Evolutionary conservation across 768 basidiomycete genomes (phyloP).

Genomic region (Termitomyces sp.): DNA sequence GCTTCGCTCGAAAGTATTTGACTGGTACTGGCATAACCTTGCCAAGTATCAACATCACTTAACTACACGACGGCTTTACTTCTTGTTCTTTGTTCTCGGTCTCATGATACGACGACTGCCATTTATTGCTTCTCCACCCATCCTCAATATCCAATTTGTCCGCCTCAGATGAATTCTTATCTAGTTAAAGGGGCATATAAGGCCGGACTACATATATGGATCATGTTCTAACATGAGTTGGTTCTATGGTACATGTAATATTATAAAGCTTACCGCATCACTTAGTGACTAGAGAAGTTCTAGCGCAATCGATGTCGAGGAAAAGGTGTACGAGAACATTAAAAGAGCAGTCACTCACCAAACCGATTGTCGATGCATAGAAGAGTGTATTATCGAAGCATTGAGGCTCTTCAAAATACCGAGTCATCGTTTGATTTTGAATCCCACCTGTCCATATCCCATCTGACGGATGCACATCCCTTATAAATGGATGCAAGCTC

Average conservation of each 20-base stretch:
- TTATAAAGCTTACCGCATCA: background rate
- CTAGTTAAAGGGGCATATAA: background rate
- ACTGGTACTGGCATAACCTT: conserved; percentile 18
- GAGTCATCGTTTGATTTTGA: too few relatives aligned
- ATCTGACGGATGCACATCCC: too few relatives aligned
- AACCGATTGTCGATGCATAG: too few relatives aligned
- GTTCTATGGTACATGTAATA: background rate
- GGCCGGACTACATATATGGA: background rate
- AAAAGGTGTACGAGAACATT: background rate
- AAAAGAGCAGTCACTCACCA: too few relatives aligned
- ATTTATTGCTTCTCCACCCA: conserved; percentile 22
- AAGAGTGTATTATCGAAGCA: too few relatives aligned
- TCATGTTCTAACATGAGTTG: background rate
- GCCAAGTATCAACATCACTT: conserved; percentile 17
- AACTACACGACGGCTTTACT: conserved; percentile 17
- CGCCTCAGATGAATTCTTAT: conserved; percentile 9
- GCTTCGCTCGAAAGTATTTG: conserved; percentile 11
- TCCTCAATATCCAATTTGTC: conserved; percentile 23
- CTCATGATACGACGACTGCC: conserved; percentile 21
- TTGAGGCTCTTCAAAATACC: too few relatives aligned
- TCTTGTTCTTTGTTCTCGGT: conserved; percentile 21
- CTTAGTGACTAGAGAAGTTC: background rate
- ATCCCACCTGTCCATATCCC: too few relatives aligned
- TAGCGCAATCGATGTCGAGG: background rate
- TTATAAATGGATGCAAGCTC: too few relatives aligned